Evolutionary conservation across 1,284 basidiomycete species (phyloP), one percentile per base, ranked within the genome.

Genomic region (Cryptococcus depauperatus): DNA sequence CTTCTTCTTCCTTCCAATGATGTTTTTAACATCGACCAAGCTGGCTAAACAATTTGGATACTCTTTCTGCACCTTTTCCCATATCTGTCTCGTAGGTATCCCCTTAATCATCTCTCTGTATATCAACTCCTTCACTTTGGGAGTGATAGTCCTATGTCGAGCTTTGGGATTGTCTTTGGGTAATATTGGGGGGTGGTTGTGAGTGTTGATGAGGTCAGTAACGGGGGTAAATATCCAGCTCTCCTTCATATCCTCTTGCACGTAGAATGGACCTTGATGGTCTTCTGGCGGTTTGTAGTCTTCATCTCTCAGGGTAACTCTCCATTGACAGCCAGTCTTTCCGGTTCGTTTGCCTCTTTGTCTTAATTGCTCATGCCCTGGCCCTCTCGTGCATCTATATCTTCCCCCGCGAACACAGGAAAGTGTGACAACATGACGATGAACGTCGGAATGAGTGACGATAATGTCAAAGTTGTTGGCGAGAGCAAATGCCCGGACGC

Each of bases 131-230:
- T 18, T 26, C 23, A 39, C 23, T 18, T 39, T n/a, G 5, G 23
- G 37, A 7, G 37, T 39, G n/a, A 39, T 28, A 16, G 37, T 39
- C 21, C 19, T 11, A 9, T 39, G 22, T 28, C 37, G 37, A 14
- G 19, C 37, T 25, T 39, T 39, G 13, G 37, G 37, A 9, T 27
- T 26, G 22, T 26, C 16, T 21, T 22, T 39, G 14, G 37, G 26
- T 9, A 18, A 11, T 26, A 39, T 39, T 8, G 37, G 37, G 13
- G 37, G 37, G 37, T 39, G 37, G 25, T 39, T 39, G 19, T 39
- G 37, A 25, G 6, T 8, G 26, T 39, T 39, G 23, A 39, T 26
- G 4, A 39, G 37, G 16, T 39, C 37, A 13, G 16, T 7, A 22
- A n/a, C 11, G 2, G 9, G 3, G 18, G 6, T 10, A 26, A 14